These are phyloP conservation scores for Cladophialophora carrionii DNA, from an alignment of 2,329 filamentous ascomycete genomes.

Conservation along the genomic window DNA sequence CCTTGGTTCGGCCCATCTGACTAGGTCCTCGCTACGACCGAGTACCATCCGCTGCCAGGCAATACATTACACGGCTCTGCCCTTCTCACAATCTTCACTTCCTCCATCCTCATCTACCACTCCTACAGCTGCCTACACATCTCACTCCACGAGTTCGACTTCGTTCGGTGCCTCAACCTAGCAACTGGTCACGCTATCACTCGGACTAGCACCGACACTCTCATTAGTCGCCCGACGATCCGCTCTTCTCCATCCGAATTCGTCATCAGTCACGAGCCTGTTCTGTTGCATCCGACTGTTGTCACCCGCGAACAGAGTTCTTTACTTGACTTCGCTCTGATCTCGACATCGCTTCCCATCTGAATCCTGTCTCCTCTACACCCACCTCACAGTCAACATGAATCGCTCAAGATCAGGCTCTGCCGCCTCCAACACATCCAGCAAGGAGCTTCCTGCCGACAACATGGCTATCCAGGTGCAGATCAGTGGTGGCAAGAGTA, in stretches of 20 bases:
- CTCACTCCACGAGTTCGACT: background rate
- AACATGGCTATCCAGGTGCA: constrained; percentile 67
- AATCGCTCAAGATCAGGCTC: constrained; percentile 34
- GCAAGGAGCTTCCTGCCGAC: constrained; percentile 52
- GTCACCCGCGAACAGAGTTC: constrained; percentile 11
- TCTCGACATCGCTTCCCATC: background rate
- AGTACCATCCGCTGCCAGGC: constrained; percentile 6
- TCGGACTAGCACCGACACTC: constrained; percentile 3
- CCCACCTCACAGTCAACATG: constrained; percentile 23
- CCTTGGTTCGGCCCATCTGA: constrained; percentile 17
- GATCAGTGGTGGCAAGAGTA: constrained; percentile 62
- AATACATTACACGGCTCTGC: constrained; percentile 18
- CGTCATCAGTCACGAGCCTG: constrained; percentile 33
- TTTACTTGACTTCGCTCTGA: background rate
- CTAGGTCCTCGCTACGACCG: constrained; percentile 12
- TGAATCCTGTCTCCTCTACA: background rate
- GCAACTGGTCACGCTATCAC: background rate
- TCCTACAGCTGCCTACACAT: background rate
- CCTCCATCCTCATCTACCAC: background rate
- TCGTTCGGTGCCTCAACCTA: background rate
- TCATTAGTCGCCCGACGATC: constrained; percentile 37
- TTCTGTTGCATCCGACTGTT: constrained; percentile 20
- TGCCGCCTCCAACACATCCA: constrained; percentile 34
- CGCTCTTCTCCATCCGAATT: constrained; percentile 39
- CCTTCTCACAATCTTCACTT: constrained; percentile 12